Percentiles rank a stretch among this genome's conserved stretches.
These are phyloP conservation scores for Penicillium sp. DNA, from an alignment of 2,329 filamentous ascomycete species.

Conservation along the genomic window DNA sequence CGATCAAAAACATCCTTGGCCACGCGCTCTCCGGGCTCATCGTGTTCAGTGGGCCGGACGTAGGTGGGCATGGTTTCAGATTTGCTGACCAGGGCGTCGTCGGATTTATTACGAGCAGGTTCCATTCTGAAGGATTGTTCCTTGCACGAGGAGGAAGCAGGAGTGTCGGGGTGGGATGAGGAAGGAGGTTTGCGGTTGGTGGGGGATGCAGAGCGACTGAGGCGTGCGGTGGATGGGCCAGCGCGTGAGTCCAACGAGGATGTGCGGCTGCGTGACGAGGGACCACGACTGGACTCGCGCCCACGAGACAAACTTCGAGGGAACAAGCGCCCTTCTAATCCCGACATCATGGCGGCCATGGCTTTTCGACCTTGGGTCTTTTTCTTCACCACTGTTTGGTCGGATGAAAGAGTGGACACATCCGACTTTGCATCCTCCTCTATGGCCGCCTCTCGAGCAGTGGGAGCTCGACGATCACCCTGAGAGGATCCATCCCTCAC, in stretches of 20 bases:
- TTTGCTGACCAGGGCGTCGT: conserved; percentile 61
- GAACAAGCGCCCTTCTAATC: conserved; percentile 31
- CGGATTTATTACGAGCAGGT: conserved; percentile 64
- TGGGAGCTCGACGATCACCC: conserved; percentile 18
- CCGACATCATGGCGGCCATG: conserved; percentile 45
- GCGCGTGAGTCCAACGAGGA: conserved; percentile 34
- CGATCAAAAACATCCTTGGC: conserved; percentile 66
- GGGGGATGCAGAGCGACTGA: conserved; percentile 31
- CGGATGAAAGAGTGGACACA: conserved; percentile 4
- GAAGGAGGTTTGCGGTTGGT: conserved; percentile 33
- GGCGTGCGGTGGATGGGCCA: conserved; percentile 18
- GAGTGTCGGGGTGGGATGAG: neutral
- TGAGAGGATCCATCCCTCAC: conserved; percentile 30
- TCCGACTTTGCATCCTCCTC: conserved; percentile 12
- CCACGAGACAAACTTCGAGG: conserved; percentile 33
- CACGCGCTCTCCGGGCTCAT: conserved; percentile 47
- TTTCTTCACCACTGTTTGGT: conserved; percentile 9
- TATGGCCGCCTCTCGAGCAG: conserved; percentile 1
- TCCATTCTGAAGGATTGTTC: conserved; percentile 61
- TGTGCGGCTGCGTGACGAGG: conserved; percentile 32
- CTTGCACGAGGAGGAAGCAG: conserved; percentile 44
- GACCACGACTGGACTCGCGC: conserved; percentile 33
- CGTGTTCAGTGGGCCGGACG: conserved; percentile 46
- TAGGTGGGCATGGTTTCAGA: conserved; percentile 58
- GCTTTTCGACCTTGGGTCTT: conserved; percentile 29